Evolutionary conservation across 495 filamentous ascomycete genomes (phyloP), one percentile per base, ranked within the genome.

Genomic region (Neurospora sp.): DNA sequence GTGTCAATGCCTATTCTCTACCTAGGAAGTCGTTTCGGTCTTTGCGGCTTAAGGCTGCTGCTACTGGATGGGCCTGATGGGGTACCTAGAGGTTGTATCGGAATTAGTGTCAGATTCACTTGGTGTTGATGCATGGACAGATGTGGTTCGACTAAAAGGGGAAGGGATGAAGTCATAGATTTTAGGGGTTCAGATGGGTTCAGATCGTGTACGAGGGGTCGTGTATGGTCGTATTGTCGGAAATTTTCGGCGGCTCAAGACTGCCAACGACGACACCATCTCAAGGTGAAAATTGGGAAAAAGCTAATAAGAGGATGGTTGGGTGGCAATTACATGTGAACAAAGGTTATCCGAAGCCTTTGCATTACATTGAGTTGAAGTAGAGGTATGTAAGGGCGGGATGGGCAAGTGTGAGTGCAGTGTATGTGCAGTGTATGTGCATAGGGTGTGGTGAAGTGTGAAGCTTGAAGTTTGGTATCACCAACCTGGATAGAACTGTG

Each of bases 251-350:
- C 70, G 41, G 22, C 12, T 61, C 12, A 61, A 22, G 22, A 61
- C 48, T 61, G 48, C 48, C 48, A 31, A 61, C 48, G 22, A 61
- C 48, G 11, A 27, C 3, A 27, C 22, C 48, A 61, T 46, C 16
- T 37, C 39, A 53, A 6, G 8, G 31, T 41, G 40, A 70, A 70
- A 70, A 31, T 10, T 70, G n/a, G 18, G 22, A 35, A 46, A 46
- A 12, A 2, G n/a, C 0, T 27, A 27, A 53, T 18, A 20, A 20
- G 70, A 71, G 27, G 10, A 40, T 42, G 71, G 38, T 20, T 35
- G 59, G 38, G 40, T 69, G 46, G 72, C 46, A 70, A 66, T 68
- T 37, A 44, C 38, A 20, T 18, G 74, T 70, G 39, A 68, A 61
- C 5, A 1, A 1, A 8, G 0, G 12, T 1, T 9, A 61, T 61